Percentiles rank a stretch among this genome's conserved stretches.
These are phyloP conservation scores for Stereocaulon alpinum DNA, from an alignment of 495 filamentous ascomycete species.

Conservation along the genomic window DNA sequence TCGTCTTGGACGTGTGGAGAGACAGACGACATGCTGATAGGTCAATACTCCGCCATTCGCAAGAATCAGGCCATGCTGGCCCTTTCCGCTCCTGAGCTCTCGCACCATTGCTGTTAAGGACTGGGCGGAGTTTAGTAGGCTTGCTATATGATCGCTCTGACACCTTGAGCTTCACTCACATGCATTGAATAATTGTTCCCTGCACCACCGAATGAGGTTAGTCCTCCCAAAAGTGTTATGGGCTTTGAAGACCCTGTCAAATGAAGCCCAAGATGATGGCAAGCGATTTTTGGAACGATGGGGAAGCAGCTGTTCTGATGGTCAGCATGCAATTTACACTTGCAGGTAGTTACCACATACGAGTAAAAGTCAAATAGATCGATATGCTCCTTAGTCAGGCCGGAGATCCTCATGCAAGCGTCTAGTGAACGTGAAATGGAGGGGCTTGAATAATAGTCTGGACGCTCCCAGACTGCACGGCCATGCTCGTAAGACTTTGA, in stretches of 20 bases:
- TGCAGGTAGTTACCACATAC: not conserved
- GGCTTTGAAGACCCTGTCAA: constrained; percentile 33
- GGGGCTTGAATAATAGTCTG: constrained; percentile 39
- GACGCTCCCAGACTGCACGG: constrained; percentile 42
- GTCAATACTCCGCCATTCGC: constrained; percentile 46
- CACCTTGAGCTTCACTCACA: constrained; percentile 42
- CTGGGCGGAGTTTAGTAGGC: not conserved
- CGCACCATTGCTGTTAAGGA: constrained; percentile 10
- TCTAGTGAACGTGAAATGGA: constrained; percentile 43
- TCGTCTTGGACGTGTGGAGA: constrained; percentile 33
- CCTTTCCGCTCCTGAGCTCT: constrained; percentile 31
- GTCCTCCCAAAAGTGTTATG: constrained; percentile 43
- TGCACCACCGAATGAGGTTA: constrained; percentile 50
- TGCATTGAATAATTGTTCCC: constrained; percentile 55
- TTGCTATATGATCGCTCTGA: constrained; percentile 23
- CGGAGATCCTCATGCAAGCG: constrained; percentile 29
- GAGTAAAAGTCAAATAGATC: constrained; percentile 10
- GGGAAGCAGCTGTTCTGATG: constrained; percentile 40
- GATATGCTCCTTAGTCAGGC: not conserved
- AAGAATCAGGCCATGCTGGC: constrained; percentile 37
- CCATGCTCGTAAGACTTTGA: not conserved
- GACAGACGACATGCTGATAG: constrained; percentile 43
- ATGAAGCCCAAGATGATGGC: constrained; percentile 39
- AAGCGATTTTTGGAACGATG: constrained; percentile 49
- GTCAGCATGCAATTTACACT: not conserved